These are phyloP conservation scores for Stentor coeruleus DNA, from an alignment of 73 alveolate species.

Conservation along the genomic window DNA sequence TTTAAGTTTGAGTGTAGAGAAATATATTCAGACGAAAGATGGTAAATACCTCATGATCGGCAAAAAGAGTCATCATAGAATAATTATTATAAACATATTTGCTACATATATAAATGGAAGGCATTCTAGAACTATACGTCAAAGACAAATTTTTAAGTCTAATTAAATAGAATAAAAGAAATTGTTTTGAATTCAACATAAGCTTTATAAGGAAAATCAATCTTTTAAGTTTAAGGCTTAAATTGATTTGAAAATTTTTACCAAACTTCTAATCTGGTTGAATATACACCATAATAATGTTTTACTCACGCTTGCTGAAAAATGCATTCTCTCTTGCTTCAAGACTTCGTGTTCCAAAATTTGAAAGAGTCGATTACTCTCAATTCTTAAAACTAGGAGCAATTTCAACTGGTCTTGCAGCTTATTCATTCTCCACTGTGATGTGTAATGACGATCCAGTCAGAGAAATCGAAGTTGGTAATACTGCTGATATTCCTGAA, in stretches of 20 bases:
- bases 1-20: no score
- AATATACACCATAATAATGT: no score
- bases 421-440: background rate
- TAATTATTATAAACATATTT: background rate
- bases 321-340: background rate
- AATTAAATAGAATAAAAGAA: no score
- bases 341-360: background rate
- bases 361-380: no score
- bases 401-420: background rate
- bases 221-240: no score
- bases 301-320: background rate
- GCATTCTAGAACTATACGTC: no score
- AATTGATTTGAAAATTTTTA: no score
- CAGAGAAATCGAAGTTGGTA: slow-evolving; percentile 23
- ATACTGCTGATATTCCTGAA: slow-evolving; percentile 38
- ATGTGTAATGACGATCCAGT: background rate
- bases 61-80: background rate
- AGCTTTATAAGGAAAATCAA: no score
- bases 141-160: no score
- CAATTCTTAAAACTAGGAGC: background rate
- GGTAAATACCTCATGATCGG: slow-evolving; percentile 15
- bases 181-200: no score
- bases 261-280: no score
- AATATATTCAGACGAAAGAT: slow-evolving; percentile 13
- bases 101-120: no score